Conservation (phyloP, 805 yeast species). For the Ogataea methylovora region DNA sequence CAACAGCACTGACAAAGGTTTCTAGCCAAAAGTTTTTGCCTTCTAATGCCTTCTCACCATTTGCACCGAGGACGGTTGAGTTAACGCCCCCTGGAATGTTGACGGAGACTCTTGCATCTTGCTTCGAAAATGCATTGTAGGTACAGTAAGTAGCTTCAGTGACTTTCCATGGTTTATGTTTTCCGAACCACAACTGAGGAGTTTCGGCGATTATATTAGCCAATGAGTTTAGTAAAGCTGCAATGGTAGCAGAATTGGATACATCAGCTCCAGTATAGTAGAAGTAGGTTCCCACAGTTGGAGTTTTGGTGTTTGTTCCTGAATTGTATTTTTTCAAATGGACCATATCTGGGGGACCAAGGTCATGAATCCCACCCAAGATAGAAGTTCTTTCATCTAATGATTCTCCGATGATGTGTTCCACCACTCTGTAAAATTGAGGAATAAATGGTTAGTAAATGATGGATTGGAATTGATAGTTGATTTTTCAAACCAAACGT, state of each 20-base stretch:
- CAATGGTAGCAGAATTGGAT: constrained; percentile 68
- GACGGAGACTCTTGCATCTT: constrained; percentile 66
- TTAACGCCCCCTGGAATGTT: constrained; percentile 72
- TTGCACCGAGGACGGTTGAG: constrained; percentile 39
- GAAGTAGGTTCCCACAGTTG: constrained; percentile 61
- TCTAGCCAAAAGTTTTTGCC: constrained; percentile 47
- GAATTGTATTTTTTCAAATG: constrained; percentile 34
- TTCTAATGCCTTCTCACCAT: constrained; percentile 49
- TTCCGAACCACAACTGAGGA: constrained; percentile 78
- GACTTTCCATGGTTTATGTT: constrained; percentile 59
- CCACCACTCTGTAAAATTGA: constrained; percentile 39
- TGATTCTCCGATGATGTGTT: constrained; percentile 41
- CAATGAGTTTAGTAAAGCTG: constrained; percentile 63
- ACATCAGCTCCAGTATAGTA: constrained; percentile 74
- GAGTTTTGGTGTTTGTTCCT: constrained; percentile 24
- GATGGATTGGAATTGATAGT: too few species aligned
- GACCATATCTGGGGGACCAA: constrained; percentile 69
- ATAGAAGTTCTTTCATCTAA: constrained; percentile 57
- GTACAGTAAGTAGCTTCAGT: constrained; percentile 64
- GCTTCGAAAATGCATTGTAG: constrained; percentile 52
- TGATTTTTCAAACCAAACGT: background rate
- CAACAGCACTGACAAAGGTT: constrained; percentile 62
- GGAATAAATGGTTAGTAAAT: constrained; percentile 9
- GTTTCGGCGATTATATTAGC: constrained; percentile 55
- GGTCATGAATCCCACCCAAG: constrained; percentile 49